Conservation (phyloP, 2,329 filamentous ascomycete species). For the Fusarium sp. region DNA sequence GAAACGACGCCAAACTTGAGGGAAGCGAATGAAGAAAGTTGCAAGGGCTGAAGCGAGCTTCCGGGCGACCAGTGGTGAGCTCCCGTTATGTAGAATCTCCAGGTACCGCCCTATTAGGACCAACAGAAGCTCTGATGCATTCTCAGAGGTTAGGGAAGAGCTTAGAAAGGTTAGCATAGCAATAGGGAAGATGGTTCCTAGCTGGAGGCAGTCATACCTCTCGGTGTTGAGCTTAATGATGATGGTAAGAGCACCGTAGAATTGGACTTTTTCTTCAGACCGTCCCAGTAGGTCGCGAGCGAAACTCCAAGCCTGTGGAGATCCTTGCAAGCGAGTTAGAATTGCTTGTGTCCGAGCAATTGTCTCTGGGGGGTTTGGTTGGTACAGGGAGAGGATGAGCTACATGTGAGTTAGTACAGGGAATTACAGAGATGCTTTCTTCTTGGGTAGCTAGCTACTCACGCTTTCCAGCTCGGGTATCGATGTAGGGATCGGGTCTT, state of each 20-base stretch:
- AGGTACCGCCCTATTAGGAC: conserved; percentile 71
- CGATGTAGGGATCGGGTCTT: conserved; percentile 27
- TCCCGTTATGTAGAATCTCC: conserved; percentile 59
- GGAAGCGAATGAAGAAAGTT: conserved; percentile 77
- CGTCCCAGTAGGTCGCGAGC: conserved; percentile 78
- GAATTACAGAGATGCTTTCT: not conserved
- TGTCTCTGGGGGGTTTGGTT: conserved; percentile 58
- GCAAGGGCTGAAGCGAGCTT: conserved; percentile 82
- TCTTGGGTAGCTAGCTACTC: not conserved
- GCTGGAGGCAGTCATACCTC: conserved; percentile 61
- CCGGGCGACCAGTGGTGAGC: conserved; percentile 69
- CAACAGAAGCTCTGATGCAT: conserved; percentile 66
- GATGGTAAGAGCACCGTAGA: conserved; percentile 92
- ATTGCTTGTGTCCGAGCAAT: conserved; percentile 71
- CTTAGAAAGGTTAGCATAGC: conserved; percentile 41
- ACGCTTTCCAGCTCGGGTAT: conserved; percentile 37
- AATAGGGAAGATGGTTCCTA: not conserved
- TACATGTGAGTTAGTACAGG: conserved; percentile 37
- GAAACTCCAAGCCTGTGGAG: conserved; percentile 84
- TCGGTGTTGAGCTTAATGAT: conserved; percentile 96
- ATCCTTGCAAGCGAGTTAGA: conserved; percentile 80
- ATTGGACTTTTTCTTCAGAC: conserved; percentile 78
- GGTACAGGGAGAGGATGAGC: conserved; percentile 64
- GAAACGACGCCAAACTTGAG: conserved; percentile 71
- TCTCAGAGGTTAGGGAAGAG: conserved; percentile 62